A percentile compares a stretch with the other conserved stretches of the same genome.
Evolutionary conservation across 352 stramenopile genomes (phyloP).

Genomic region (Phytophthora fragariae): DNA sequence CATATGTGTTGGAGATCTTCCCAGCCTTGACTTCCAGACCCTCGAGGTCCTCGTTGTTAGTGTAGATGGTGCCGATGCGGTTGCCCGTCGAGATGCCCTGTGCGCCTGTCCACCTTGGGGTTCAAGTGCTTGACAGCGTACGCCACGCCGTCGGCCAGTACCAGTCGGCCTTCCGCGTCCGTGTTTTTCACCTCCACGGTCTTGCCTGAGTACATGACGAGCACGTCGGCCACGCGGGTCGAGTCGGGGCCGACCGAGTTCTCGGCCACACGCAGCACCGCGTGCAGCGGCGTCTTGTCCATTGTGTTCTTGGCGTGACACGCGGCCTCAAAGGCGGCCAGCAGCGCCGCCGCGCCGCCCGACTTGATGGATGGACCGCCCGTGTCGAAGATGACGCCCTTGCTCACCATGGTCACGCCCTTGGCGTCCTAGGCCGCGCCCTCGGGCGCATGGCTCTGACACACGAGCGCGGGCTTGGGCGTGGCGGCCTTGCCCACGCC

Average conservation of each 20-base stretch:
- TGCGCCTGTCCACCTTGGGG: slow-evolving; percentile 91
- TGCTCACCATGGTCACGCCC: slow-evolving; percentile 91
- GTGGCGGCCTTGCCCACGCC: slow-evolving; percentile 92
- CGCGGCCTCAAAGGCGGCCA: slow-evolving; percentile 81
- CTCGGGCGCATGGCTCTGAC: slow-evolving; percentile 85
- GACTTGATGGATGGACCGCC: slow-evolving; percentile 96
- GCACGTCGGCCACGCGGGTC: slow-evolving; percentile 94
- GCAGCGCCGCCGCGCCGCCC: slow-evolving; percentile 68
- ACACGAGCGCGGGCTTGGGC: slow-evolving; percentile 91
- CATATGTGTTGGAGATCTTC: slow-evolving; percentile 51
- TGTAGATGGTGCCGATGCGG: slow-evolving; percentile 92
- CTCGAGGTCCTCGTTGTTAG: slow-evolving; percentile 93
- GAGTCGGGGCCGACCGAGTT: slow-evolving; percentile 93
- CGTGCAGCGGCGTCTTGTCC: slow-evolving; percentile 87
- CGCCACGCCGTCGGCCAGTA: slow-evolving; percentile 94
- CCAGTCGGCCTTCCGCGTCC: slow-evolving; percentile 95
- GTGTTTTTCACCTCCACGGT: slow-evolving; percentile 98
- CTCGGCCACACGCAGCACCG: slow-evolving; percentile 94
- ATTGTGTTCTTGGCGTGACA: slow-evolving; percentile 90
- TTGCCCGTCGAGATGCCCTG: slow-evolving; percentile 94
- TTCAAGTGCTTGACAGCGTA: slow-evolving; percentile 94
- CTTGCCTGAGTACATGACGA: slow-evolving; percentile 94
- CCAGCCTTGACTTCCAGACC: slow-evolving; percentile 79
- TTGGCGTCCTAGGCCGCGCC: slow-evolving; percentile 37
- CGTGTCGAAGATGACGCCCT: slow-evolving; percentile 98